Conservation (phyloP, 805 yeast genomes). For the Suhomyces pyralidae region DNA sequence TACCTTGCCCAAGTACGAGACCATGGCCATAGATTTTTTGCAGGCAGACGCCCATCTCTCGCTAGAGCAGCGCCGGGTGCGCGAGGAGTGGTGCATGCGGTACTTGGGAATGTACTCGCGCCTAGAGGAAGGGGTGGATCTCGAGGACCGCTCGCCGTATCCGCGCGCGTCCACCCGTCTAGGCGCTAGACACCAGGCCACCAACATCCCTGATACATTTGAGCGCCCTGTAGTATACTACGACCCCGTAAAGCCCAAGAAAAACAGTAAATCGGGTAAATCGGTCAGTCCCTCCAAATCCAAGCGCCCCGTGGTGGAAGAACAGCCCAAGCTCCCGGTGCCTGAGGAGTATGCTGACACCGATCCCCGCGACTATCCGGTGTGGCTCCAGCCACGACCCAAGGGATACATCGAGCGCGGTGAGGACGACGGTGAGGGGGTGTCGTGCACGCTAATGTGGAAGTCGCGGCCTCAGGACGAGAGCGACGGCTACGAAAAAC, state of each 20-base stretch:
- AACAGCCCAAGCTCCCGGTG: slow-evolving; percentile 29
- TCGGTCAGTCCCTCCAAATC: slow-evolving; percentile 3
- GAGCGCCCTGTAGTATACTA: slow-evolving; percentile 63
- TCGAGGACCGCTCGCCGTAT: slow-evolving; percentile 68
- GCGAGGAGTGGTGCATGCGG: slow-evolving; percentile 80
- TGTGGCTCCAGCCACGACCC: slow-evolving; percentile 78
- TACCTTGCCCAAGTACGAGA: slow-evolving; percentile 52
- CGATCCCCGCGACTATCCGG: slow-evolving; percentile 51
- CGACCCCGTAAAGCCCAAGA: slow-evolving; percentile 35
- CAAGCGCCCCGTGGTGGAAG: slow-evolving; percentile 1
- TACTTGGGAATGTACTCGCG: slow-evolving; percentile 74
- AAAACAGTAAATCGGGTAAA: slow-evolving; percentile 7
- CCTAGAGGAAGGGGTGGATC: slow-evolving; percentile 72
- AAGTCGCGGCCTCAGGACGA: slow-evolving; percentile 37
- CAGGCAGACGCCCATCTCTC: slow-evolving; percentile 41
- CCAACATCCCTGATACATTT: slow-evolving; percentile 62
- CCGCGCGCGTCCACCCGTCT: slow-evolving; percentile 77
- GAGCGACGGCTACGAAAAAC: slow-evolving; percentile 19
- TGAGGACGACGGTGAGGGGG: slow-evolving; percentile 50
- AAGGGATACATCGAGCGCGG: slow-evolving; percentile 85
- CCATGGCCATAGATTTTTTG: slow-evolving; percentile 52
- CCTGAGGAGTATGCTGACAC: slow-evolving; percentile 46
- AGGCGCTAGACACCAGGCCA: slow-evolving; percentile 71
- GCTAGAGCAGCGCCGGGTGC: slow-evolving; percentile 46
- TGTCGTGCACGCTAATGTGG: slow-evolving; percentile 70